A percentile compares a stretch with the other conserved stretches of the same genome.
Conservation (phyloP, 2,329 filamentous ascomycete genomes). For the Penicillium sp. region DNA sequence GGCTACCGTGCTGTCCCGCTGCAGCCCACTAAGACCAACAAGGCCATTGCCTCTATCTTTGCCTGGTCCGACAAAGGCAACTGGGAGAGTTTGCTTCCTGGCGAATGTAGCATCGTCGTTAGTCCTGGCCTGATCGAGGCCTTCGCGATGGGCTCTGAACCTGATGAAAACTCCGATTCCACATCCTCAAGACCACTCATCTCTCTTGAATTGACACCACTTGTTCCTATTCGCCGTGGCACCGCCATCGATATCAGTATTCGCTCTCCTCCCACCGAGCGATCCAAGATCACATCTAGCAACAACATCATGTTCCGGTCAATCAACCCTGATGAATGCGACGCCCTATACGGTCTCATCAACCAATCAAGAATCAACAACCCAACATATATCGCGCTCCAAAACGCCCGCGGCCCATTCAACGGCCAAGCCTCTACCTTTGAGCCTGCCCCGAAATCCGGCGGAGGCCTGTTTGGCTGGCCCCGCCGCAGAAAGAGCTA, state of each 20-base stretch:
- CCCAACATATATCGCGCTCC: constrained; percentile 77
- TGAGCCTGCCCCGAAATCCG: constrained; percentile 46
- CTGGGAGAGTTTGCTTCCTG: constrained; percentile 62
- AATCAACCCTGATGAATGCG: constrained; percentile 72
- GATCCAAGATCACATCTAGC: constrained; percentile 67
- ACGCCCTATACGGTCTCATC: constrained; percentile 78
- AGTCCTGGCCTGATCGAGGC: constrained; percentile 66
- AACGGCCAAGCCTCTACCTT: constrained; percentile 53
- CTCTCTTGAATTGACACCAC: constrained; percentile 82
- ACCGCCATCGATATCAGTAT: constrained; percentile 94
- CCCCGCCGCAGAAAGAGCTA: constrained; percentile 56
- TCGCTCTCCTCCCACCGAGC: constrained; percentile 74
- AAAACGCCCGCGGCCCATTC: constrained; percentile 65
- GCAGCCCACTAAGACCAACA: constrained; percentile 51
- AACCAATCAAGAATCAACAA: constrained; percentile 90
- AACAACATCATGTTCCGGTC: constrained; percentile 92
- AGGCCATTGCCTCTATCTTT: constrained; percentile 61
- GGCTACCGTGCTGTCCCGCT: constrained; percentile 58
- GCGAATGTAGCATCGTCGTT: constrained; percentile 63
- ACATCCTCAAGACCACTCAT: constrained; percentile 52
- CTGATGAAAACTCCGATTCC: constrained; percentile 7
- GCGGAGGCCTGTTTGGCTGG: constrained; percentile 49
- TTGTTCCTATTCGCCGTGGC: constrained; percentile 85
- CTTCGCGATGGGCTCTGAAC: constrained; percentile 54
- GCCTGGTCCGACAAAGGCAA: constrained; percentile 63